phyloP scores from a whole-genome alignment of 139 green algal genomes.

The Protoeuglena noctilucae region DNA sequence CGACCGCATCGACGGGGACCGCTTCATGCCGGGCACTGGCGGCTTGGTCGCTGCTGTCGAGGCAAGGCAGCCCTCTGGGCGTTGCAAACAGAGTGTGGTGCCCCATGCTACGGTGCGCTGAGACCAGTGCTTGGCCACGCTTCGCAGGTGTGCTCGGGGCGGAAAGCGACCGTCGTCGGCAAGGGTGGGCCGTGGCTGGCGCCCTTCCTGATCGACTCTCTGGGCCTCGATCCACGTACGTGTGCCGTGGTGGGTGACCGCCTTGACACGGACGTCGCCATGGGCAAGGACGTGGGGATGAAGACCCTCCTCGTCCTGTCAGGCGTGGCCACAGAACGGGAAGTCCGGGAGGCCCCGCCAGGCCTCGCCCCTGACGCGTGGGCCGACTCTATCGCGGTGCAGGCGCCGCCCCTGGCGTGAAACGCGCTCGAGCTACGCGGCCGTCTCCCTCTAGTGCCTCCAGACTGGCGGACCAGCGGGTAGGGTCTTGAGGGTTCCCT shows the following conservation, averaged over 20 bases:
- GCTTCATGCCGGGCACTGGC: slow-evolving; percentile 51
- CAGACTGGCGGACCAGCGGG: no score
- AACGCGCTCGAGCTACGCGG: no score
- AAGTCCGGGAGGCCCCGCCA: no score
- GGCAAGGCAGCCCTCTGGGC: no score
- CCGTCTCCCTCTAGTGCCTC: no score
- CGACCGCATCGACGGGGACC: slow-evolving; percentile 28
- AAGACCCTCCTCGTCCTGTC: slow-evolving; percentile 33
- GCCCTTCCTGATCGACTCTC: slow-evolving; percentile 28
- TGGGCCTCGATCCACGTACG: slow-evolving; percentile 14
- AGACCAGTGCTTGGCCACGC: not conserved
- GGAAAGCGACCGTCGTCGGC: slow-evolving; percentile 23
- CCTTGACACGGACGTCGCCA: slow-evolving; percentile 45
- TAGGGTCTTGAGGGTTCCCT: no score
- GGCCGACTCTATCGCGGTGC: no score
- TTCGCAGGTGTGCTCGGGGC: slow-evolving; percentile 14
- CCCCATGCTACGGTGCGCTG: slow-evolving; percentile 15
- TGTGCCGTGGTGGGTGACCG: slow-evolving; percentile 36
- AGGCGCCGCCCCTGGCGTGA: no score
- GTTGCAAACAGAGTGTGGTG: slow-evolving; percentile 16
- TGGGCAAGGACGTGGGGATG: slow-evolving; percentile 31
- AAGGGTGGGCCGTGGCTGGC: slow-evolving; percentile 50
- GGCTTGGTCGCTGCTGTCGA: slow-evolving; percentile 28
- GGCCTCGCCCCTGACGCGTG: no score
- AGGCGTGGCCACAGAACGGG: no score